phyloP scores from a whole-genome alignment of 805 yeast genomes.

The Candida ortonii region DNA sequence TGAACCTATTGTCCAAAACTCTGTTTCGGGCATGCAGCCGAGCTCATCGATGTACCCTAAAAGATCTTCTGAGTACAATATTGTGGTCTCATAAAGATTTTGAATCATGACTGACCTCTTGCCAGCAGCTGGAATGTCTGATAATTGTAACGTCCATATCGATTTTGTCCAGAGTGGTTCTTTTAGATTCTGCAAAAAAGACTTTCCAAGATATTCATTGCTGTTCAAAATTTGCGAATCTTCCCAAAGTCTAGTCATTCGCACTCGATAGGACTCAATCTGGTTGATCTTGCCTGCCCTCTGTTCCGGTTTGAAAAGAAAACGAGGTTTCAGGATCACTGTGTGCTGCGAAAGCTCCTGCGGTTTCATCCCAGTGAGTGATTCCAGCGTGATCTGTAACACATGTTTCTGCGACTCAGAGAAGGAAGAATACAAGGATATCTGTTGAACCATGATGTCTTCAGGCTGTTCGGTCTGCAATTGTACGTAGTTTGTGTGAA shows the following conservation, averaged over 20 bases:
- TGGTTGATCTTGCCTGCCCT: constrained; percentile 57
- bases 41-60: constrained; percentile 51
- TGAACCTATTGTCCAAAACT: constrained; percentile 59
- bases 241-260: constrained; percentile 48
- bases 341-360: constrained; percentile 47
- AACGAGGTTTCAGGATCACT: constrained; percentile 47
- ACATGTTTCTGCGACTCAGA: constrained; percentile 41
- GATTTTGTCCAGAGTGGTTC: constrained; percentile 22
- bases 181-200: constrained; percentile 15
- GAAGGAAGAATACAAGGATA: constrained; percentile 45
- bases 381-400: constrained; percentile 46
- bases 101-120: constrained; percentile 61
- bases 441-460: constrained; percentile 60
- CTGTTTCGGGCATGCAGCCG: constrained; percentile 66
- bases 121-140: constrained; percentile 79
- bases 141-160: constrained; percentile 61
- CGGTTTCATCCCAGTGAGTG: constrained; percentile 50
- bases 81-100: constrained; percentile 60
- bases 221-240: constrained; percentile 5
- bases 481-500: neutral
- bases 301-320: constrained; percentile 50
- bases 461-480: too few relatives aligned
- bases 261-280: constrained; percentile 52
- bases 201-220: constrained; percentile 10
- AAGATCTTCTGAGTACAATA: constrained; percentile 48